These are phyloP conservation scores for Solanum tarijense DNA, from an alignment of 257 asterid species.

Conservation along the genomic window DNA sequence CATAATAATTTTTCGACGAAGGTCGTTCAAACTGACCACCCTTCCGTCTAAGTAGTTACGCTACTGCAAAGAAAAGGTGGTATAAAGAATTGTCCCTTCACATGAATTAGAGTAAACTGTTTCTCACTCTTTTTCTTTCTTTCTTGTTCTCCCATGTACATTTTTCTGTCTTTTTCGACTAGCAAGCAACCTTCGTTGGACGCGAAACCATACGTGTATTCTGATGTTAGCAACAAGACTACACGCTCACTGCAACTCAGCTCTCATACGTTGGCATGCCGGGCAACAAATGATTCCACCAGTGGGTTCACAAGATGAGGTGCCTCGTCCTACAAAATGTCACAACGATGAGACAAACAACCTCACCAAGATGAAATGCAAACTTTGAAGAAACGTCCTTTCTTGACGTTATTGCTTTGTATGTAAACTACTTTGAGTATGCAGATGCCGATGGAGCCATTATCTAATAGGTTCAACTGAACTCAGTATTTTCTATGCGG, in stretches of 20 bases:
- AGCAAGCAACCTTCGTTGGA: background rate
- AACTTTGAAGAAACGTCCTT: background rate
- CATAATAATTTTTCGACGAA: background rate
- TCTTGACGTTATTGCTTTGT: background rate
- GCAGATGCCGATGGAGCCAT: background rate
- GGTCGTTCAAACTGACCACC: background rate
- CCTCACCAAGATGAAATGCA: background rate
- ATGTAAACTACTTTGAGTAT: background rate
- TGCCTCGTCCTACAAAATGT: slow-evolving; percentile 65
- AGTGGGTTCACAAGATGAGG: slow-evolving; percentile 82
- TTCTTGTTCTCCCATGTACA: background rate
- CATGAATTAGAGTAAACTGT: background rate
- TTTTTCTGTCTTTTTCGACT: background rate
- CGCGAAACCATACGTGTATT: background rate
- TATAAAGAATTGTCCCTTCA: background rate
- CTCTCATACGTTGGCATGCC: slow-evolving; percentile 23
- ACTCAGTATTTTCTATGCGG: background rate
- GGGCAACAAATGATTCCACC: slow-evolving; percentile 56
- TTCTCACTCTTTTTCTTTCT: background rate
- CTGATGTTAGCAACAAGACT: background rate
- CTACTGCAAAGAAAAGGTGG: background rate
- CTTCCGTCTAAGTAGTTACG: background rate
- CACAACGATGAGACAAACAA: background rate
- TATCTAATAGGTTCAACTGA: background rate
- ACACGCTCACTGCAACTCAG: background rate